A percentile compares a stretch with the other conserved stretches of the same genome.
Conservation (phyloP, 176 grass and related monocot species). For the Canna indica region DNA sequence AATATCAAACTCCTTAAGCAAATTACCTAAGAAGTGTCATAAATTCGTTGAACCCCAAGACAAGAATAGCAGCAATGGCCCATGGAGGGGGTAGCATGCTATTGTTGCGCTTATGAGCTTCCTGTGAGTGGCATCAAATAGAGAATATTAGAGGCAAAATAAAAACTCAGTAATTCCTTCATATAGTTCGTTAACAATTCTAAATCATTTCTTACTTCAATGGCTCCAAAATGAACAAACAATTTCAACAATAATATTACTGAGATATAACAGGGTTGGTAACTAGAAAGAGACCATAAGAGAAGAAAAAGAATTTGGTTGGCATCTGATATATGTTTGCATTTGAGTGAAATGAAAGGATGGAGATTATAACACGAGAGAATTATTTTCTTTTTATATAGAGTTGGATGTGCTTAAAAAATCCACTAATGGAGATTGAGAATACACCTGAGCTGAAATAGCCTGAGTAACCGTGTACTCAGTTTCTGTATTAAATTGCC, state of each 20-base stretch:
- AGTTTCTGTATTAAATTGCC: constrained; percentile 9
- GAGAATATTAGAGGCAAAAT: neutral
- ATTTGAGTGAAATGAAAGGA: too few relatives aligned
- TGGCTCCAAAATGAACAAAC: too few relatives aligned
- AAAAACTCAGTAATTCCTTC: neutral
- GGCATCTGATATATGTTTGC: too few relatives aligned
- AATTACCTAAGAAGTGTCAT: constrained; percentile 18
- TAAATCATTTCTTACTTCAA: neutral
- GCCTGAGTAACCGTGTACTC: constrained; percentile 13
- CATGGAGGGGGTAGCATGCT: constrained; percentile 7
- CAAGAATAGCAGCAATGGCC: constrained; percentile 4
- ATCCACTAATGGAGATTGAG: neutral
- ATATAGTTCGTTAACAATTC: neutral
- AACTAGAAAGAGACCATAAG: too few relatives aligned
- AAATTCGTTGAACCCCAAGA: constrained; percentile 11
- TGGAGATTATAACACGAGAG: too few relatives aligned
- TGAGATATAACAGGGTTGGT: too few relatives aligned
- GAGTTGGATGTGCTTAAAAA: too few relatives aligned
- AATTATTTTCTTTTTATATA: too few relatives aligned
- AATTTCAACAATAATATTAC: too few relatives aligned
- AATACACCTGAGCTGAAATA: constrained; percentile 10
- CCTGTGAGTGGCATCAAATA: neutral
- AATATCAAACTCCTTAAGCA: neutral
- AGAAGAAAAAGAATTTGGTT: too few relatives aligned
- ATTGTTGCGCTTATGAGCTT: constrained; percentile 1